Evolutionary conservation across 176 grass and related monocot species (phyloP).

Genomic region (Lolium perenne): DNA sequence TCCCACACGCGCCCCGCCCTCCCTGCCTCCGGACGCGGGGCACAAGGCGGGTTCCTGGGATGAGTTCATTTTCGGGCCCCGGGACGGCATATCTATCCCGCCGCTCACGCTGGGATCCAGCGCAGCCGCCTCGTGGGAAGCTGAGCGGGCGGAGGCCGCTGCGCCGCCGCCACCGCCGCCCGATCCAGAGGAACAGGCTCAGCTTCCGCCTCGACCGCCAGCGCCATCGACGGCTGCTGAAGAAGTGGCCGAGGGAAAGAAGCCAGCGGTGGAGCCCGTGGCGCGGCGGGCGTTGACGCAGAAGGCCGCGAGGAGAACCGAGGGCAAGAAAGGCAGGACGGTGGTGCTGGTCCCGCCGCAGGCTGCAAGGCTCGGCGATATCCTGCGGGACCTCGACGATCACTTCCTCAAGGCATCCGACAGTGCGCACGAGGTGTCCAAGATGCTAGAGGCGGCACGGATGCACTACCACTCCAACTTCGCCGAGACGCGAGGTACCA

Average conservation of each 20-base stretch:
- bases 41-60: neutral
- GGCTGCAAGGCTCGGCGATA: slow-evolving; percentile 51
- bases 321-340: slow-evolving; percentile 51
- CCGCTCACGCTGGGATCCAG: slow-evolving; percentile 46
- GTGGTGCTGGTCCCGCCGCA: slow-evolving; percentile 32
- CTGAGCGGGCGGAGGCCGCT: slow-evolving; percentile 32
- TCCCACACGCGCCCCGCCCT: slow-evolving; percentile 45
- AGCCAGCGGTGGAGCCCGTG: neutral
- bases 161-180: neutral
- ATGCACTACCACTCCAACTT: slow-evolving; percentile 99
- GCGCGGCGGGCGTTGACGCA: slow-evolving; percentile 24
- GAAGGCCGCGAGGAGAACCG: slow-evolving; percentile 52
- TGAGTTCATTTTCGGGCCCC: slow-evolving; percentile 47
- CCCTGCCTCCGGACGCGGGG: neutral
- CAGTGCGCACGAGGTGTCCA: slow-evolving; percentile 82
- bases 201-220: neutral
- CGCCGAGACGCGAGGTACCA: slow-evolving; percentile 71
- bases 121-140: slow-evolving; percentile 23
- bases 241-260: slow-evolving; percentile 48
- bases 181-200: neutral
- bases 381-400: slow-evolving; percentile 71
- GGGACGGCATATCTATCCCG: slow-evolving; percentile 36
- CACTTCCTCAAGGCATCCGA: slow-evolving; percentile 76
- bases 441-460: slow-evolving; percentile 82
- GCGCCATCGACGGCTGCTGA: slow-evolving; percentile 22